Base-by-base conservation (phyloP, 306 rosid genomes). In the Rosa lucieae region DNA sequence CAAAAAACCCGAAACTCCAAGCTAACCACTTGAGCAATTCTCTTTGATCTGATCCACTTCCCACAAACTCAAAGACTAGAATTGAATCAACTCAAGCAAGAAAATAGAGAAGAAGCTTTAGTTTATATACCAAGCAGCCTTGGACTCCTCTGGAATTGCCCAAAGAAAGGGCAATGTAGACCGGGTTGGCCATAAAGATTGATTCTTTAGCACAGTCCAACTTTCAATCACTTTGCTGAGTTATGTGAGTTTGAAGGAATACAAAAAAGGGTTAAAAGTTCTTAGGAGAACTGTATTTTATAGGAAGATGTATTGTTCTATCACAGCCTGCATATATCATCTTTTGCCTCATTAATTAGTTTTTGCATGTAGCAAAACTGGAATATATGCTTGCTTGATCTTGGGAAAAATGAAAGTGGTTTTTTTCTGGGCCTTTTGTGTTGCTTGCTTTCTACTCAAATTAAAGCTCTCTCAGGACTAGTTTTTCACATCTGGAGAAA, bases 371-470 rank as follows among this genome's bases (percentile, higher is more conserved):
- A 46, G 37, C 35, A 67, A 23, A 78, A 18, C 72, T 70, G 86
- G 97, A 79, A 92, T 90, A 86, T 89, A 89, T 92, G 96, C 96
- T 92, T 92, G 92, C 97, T 92, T 92, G 89, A 47, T 80, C 82
- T 84, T 63, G 83, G 65, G 81, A 88, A 90, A 89, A 91, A 80
- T 75, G 53, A 82, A 88, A 85, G 86, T 51, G 72, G 61, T 74
- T 80, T 87, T 32, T 90, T 76, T 39, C 29, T 39, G 83, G 70
- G 70, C 82, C 76, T 86, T 87, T 87, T 76, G 73, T 78, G 83
- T 92, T 92, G 91, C 97, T 92, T 92, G 89, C 91, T 92, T 90
- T 92, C 93, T 74, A 90, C 93, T 90, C 95, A 87, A 89, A 80
- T 89, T 93, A 87, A 90, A 80, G 81, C 83, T 74, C 80, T 77